Percentiles rank a stretch among this genome's conserved stretches.
Evolutionary conservation across 2,329 filamentous ascomycete genomes (phyloP).

Genomic region (Aspergillus candidus): DNA sequence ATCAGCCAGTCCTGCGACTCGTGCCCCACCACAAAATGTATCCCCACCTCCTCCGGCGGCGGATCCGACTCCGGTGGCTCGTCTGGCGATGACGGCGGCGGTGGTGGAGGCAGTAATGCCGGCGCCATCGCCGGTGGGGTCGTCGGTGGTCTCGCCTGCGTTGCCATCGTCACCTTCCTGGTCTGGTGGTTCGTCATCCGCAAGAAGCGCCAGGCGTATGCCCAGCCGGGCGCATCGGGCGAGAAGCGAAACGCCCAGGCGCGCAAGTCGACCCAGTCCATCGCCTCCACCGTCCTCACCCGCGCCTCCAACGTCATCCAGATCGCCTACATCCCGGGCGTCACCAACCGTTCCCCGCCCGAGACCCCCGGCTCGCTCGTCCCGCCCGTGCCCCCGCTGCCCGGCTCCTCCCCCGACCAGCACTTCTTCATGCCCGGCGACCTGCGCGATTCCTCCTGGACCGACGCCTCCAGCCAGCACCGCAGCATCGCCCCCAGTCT

Average conservation of each 20-base stretch:
- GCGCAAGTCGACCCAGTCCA: constrained; percentile 79
- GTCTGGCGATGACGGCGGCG: neutral
- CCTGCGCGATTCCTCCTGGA: constrained; percentile 85
- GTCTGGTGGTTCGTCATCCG: constrained; percentile 87
- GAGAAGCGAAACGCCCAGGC: constrained; percentile 51
- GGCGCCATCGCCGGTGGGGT: constrained; percentile 91
- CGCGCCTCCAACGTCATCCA: constrained; percentile 98
- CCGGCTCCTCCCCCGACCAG: constrained; percentile 63
- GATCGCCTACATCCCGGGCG: constrained; percentile 96
- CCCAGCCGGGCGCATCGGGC: constrained; percentile 48
- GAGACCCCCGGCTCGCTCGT: constrained; percentile 75
- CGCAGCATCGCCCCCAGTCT: constrained; percentile 47
- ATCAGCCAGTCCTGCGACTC: constrained; percentile 53
- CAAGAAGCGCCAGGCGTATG: constrained; percentile 59
- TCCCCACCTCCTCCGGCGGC: constrained; percentile 37
- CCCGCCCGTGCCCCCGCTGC: constrained; percentile 90
- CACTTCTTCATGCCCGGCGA: constrained; percentile 92
- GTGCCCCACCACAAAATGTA: constrained; percentile 56
- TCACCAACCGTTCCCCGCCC: constrained; percentile 83
- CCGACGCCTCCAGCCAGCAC: constrained; percentile 58
- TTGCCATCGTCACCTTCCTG: constrained; percentile 70
- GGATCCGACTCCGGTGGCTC: constrained; percentile 11
- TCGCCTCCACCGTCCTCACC: constrained; percentile 91
- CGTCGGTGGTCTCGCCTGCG: constrained; percentile 69
- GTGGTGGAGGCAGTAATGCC: constrained; percentile 54